Base-by-base conservation (phyloP, 768 basidiomycete genomes). In the Serendipita sp. region DNA sequence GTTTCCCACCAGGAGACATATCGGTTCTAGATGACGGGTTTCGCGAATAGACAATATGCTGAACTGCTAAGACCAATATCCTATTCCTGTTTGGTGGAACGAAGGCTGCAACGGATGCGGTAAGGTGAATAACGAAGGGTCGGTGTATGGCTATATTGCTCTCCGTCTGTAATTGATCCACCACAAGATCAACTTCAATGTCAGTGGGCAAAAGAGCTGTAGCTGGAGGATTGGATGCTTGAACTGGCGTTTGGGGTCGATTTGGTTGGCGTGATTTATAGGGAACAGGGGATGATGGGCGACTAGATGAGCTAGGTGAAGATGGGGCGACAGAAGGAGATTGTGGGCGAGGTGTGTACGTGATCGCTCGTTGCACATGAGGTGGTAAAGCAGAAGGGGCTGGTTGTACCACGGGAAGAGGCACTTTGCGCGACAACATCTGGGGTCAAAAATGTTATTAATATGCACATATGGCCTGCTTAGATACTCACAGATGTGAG, bases 391-490 rank as follows among this genome's bases (percentile, higher is more conserved):
- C 88, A 3, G 74, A 72, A 34, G 75, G 70, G 4, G 78, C 74
- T 13, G 84, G 74, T 1, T 74, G 67, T 7, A 41, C 41, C 41
- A 41, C 41, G 13, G 41, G 41, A 41, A 41, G 7, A 16, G 88
- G 88, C 66, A 94, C 85, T 47, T 86, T 79, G 58, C 93, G 83
- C 18, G 91, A 90, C 1, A 97, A 76, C 78, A 88, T 88, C 74
- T 82, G 63, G 18, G 18, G 23, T 23, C 23, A 23, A 23, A 54
- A 7, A 2, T 38, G 45, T 35, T 7, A 5, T 10, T 15, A 34
- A n/a, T 41, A 34, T 28, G 38, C 30, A 18, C 18, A 16, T 51
- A 38, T 5, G 18, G 32, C 51, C 7, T 23, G 63, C 46, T 32
- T 30, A 68, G 18, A 52, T 3, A 70, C 80, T 67, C 70, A 82